Conservation (phyloP, 176 grass and related monocot genomes). For the Rhynchospora breviuscula region DNA sequence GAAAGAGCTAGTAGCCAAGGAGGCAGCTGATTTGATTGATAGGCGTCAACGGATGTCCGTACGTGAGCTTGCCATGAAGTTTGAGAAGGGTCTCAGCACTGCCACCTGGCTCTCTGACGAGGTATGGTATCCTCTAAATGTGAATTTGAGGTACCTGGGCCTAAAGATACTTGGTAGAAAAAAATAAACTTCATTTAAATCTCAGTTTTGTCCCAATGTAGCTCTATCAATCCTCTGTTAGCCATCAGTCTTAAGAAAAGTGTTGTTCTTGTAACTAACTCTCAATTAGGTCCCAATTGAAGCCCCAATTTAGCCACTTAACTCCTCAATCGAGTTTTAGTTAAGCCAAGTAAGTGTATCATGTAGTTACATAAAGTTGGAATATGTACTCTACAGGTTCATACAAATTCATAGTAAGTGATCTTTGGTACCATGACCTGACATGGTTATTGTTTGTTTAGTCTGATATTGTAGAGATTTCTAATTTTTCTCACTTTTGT, state of each 20-base stretch:
- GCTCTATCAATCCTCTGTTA: not conserved
- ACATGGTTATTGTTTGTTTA: not conserved
- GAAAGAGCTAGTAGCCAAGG: constrained; percentile 68
- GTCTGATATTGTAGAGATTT: not conserved
- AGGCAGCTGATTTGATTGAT: constrained; percentile 48
- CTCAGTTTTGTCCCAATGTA: not conserved
- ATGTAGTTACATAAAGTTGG: not conserved
- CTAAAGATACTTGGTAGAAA: not conserved
- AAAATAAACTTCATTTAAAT: not conserved
- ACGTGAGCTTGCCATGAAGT: constrained; percentile 77
- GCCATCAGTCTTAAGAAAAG: not conserved
- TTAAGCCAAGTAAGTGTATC: not conserved
- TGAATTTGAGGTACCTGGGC: not conserved
- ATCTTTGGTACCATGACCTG: not conserved
- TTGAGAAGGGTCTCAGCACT: constrained; percentile 78
- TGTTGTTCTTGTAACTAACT: not conserved
- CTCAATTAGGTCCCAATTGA: not conserved
- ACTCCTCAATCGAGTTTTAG: not conserved
- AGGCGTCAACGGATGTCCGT: constrained; percentile 68
- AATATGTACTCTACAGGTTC: not conserved
- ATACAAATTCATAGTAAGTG: not conserved
- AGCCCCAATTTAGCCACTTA: not conserved
- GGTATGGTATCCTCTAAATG: constrained; percentile 31
- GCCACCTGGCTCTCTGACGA: constrained; percentile 71
- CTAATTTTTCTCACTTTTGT: constrained; percentile 6